Percentiles rank a stretch among this genome's conserved stretches.
These are phyloP conservation scores for Penicillium cinerascens DNA, from an alignment of 495 filamentous ascomycete species.

Conservation along the genomic window DNA sequence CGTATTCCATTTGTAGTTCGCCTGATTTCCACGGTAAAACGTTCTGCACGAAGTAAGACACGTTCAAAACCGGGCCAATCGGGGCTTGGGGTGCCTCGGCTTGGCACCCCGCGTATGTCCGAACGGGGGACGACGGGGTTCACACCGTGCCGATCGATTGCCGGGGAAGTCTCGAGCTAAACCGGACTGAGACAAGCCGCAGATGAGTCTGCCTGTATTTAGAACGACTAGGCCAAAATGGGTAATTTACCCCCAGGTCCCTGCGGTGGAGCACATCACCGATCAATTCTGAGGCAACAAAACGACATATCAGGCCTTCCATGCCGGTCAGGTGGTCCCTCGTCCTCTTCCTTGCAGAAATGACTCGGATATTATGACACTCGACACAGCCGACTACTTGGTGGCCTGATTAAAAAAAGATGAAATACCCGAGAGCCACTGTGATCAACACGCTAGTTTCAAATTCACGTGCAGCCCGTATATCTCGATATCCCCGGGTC, in stretches of 20 bases:
- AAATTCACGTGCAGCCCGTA: too few species aligned
- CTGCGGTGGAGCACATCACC: too few species aligned
- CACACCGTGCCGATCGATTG: neutral
- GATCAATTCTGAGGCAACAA: neutral
- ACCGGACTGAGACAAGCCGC: neutral
- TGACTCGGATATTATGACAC: neutral
- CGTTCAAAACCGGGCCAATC: neutral
- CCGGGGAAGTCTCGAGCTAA: neutral
- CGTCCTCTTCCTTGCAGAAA: neutral
- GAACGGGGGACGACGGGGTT: too few species aligned
- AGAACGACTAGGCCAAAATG: neutral
- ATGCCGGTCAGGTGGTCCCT: neutral
- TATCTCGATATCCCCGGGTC: too few species aligned
- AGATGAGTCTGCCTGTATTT: neutral
- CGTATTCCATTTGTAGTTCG: too few species aligned
- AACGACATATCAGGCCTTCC: neutral
- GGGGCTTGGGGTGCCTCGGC: neutral
- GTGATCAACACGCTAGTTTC: neutral
- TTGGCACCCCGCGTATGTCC: neutral
- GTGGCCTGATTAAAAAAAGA: neutral
- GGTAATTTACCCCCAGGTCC: neutral
- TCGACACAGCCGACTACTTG: neutral
- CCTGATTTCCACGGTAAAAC: neutral
- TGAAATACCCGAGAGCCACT: neutral
- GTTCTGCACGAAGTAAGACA: neutral